Conservation (phyloP, 306 rosid species). For the Malus domestica region DNA sequence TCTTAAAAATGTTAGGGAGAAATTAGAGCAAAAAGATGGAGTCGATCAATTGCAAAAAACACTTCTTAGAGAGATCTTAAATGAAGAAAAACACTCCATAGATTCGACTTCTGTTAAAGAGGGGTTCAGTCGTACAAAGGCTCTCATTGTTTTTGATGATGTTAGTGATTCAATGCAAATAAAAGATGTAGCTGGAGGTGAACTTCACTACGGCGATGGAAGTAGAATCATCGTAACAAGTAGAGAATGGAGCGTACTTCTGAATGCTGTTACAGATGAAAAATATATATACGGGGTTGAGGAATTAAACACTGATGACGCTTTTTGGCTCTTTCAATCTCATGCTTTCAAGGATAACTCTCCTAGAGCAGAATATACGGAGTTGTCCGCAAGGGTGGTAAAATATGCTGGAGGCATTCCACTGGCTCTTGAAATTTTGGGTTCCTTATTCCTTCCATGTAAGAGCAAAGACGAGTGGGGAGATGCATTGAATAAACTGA, state of each 20-base stretch:
- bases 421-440: slow-evolving; percentile 1
- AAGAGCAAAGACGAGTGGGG: not conserved
- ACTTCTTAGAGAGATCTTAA: not conserved
- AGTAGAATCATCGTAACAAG: slow-evolving; percentile 10
- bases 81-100: not conserved
- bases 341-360: not conserved
- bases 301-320: not conserved
- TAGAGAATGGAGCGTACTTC: not conserved
- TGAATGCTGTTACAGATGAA: not conserved
- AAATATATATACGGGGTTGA: not conserved
- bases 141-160: not conserved
- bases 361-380: not conserved
- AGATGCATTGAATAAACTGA: not conserved
- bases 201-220: not conserved
- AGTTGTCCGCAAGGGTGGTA: not conserved
- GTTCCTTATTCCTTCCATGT: not conserved
- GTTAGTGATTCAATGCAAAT: not conserved
- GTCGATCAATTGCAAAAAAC: not conserved
- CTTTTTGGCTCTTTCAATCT: not conserved
- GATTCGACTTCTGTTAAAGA: not conserved
- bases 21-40: not conserved
- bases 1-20: slow-evolving; percentile 9
- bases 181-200: not conserved
- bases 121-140: not conserved
- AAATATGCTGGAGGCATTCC: slow-evolving; percentile 1